These are phyloP conservation scores for Cucurbita pepo DNA, from an alignment of 306 rosid genomes.

Conservation along the genomic window DNA sequence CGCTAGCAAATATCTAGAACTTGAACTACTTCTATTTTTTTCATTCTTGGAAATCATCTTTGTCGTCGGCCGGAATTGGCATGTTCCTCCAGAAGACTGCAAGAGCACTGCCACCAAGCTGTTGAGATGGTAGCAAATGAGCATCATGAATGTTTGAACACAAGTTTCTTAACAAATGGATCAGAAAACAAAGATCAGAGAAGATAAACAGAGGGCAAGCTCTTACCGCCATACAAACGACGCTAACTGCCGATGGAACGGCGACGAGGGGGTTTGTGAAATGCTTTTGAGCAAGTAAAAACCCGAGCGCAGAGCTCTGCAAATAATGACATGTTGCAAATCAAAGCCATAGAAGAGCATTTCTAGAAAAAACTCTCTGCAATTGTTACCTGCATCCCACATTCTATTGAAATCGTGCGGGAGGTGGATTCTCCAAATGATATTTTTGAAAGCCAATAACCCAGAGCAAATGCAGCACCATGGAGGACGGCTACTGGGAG, in stretches of 20 bases:
- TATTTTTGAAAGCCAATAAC: conserved; percentile 67
- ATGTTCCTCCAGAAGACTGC: conserved; percentile 83
- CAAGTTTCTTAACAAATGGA: background rate
- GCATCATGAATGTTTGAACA: background rate
- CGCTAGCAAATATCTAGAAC: background rate
- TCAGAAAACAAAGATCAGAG: background rate
- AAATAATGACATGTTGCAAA: background rate
- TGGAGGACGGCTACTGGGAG: conserved; percentile 75
- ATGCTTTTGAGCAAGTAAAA: conserved; percentile 91
- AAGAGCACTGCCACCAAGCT: conserved; percentile 93
- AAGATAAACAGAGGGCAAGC: background rate
- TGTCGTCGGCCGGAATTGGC: conserved; percentile 68
- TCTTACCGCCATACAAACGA: conserved; percentile 88
- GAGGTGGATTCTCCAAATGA: conserved; percentile 95
- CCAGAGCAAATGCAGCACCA: conserved; percentile 77
- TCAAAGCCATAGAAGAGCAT: no score
- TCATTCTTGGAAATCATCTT: conserved; percentile 83
- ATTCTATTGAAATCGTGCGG: conserved; percentile 90
- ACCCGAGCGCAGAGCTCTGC: conserved; percentile 96
- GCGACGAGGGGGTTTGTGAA: conserved; percentile 79
- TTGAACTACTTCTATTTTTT: background rate
- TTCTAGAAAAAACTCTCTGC: no score
- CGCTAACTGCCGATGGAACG: conserved; percentile 91
- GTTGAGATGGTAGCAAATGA: conserved; percentile 5
- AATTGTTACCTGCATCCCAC: conserved; percentile 79